Evolutionary conservation across 345 rosid species (phyloP).

Genomic region (Microthlaspi erraticum): DNA sequence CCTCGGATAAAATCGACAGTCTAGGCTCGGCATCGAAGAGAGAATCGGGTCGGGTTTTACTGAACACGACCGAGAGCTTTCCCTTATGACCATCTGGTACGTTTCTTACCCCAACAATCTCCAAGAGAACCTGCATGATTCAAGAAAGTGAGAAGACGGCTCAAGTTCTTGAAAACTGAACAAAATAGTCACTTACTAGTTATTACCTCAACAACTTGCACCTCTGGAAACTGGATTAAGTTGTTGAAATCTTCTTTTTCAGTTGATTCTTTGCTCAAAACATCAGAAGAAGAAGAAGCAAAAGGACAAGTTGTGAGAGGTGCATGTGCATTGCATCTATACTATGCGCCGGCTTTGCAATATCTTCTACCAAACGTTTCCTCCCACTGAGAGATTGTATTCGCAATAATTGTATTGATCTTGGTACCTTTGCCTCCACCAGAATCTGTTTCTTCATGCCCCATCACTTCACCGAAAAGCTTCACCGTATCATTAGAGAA

Average conservation of each 20-base stretch:
- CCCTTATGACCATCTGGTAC: constrained; percentile 74
- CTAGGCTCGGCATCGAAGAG: constrained; percentile 64
- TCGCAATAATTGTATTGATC: constrained; percentile 79
- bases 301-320: constrained; percentile 61
- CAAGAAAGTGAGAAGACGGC: constrained; percentile 1
- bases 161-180: too few relatives aligned
- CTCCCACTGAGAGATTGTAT: constrained; percentile 87
- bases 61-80: constrained; percentile 58
- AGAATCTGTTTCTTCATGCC: constrained; percentile 93
- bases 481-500: constrained; percentile 62
- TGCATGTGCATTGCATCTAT: constrained; percentile 72
- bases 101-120: constrained; percentile 69
- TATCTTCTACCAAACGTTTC: constrained; percentile 80
- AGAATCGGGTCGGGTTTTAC: constrained; percentile 72
- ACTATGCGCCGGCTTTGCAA: constrained; percentile 95
- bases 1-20: constrained; percentile 63
- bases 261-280: constrained; percentile 48
- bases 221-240: constrained; percentile 56
- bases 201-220: constrained; percentile 72
- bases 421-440: constrained; percentile 91
- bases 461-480: constrained; percentile 72
- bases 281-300: constrained; percentile 42
- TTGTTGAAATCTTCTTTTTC: constrained; percentile 37
- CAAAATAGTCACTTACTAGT: too few relatives aligned
- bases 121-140: constrained; percentile 47